These are phyloP conservation scores for Claviceps monticola DNA, from an alignment of 2,329 filamentous ascomycete species.

Conservation along the genomic window DNA sequence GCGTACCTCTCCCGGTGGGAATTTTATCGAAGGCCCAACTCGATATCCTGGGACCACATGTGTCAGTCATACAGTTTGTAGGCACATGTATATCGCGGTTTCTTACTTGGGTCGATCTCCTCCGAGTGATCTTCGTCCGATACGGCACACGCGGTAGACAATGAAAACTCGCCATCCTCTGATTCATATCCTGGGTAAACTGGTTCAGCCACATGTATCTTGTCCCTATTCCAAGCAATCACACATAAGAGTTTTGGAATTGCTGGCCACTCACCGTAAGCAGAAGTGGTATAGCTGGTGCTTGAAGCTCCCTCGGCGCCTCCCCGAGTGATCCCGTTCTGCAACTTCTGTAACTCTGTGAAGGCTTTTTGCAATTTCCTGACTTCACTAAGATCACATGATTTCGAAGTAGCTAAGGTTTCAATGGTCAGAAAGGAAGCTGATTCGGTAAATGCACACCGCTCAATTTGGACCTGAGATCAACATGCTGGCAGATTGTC, in stretches of 20 bases:
- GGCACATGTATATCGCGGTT: too few relatives aligned
- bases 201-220: neutral
- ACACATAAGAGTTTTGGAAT: neutral
- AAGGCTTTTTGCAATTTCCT: slow-evolving; percentile 1
- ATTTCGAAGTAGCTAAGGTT: neutral
- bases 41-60: slow-evolving; percentile 20
- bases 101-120: slow-evolving; percentile 24
- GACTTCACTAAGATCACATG: neutral
- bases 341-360: neutral
- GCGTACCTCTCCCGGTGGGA: slow-evolving; percentile 27
- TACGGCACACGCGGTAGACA: neutral
- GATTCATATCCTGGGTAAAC: slow-evolving; percentile 1
- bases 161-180: slow-evolving; percentile 3
- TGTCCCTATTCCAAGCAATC: too few relatives aligned
- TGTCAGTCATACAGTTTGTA: neutral
- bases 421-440: neutral
- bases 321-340: neutral
- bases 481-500: neutral
- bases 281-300: neutral
- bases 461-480: neutral
- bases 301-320: neutral
- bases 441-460: neutral
- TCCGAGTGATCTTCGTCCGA: slow-evolving; percentile 8
- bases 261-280: neutral
- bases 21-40: slow-evolving; percentile 24